These are phyloP conservation scores for Yamadazyma kanchanaburiensis DNA, from an alignment of 1,139 yeast genomes.

Conservation along the genomic window DNA sequence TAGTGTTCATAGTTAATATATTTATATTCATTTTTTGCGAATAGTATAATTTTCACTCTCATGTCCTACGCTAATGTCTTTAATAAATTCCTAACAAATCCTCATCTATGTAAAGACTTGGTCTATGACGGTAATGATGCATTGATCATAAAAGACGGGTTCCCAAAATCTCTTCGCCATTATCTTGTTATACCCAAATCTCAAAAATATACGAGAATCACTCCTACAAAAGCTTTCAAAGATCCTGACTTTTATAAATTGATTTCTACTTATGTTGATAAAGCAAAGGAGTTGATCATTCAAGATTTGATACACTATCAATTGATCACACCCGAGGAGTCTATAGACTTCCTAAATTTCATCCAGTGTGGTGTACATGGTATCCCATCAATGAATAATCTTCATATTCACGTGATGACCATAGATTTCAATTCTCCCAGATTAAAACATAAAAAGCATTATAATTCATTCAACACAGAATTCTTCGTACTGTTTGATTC, in stretches of 20 bases:
- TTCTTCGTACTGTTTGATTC: slow-evolving; percentile 58
- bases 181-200: slow-evolving; percentile 59
- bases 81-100: slow-evolving; percentile 30
- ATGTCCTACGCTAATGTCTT: slow-evolving; percentile 37
- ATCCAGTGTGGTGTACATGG: slow-evolving; percentile 68
- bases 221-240: slow-evolving; percentile 55
- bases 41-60: background rate
- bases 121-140: slow-evolving; percentile 50
- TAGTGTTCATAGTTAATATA: too few relatives aligned
- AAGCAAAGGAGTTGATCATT: slow-evolving; percentile 37
- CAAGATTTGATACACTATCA: slow-evolving; percentile 30
- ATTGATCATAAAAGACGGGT: slow-evolving; percentile 57
- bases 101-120: slow-evolving; percentile 18
- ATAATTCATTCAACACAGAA: slow-evolving; percentile 62
- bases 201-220: slow-evolving; percentile 29
- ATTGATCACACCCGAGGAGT: slow-evolving; percentile 10
- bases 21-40: too few relatives aligned
- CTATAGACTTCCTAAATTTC: too few relatives aligned
- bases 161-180: slow-evolving; percentile 64
- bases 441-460: slow-evolving; percentile 64
- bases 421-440: slow-evolving; percentile 54
- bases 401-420: slow-evolving; percentile 73
- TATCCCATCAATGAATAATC: slow-evolving; percentile 63
- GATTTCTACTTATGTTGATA: slow-evolving; percentile 37
- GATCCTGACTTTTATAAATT: slow-evolving; percentile 24